Percentiles rank a stretch among this genome's conserved stretches.
phyloP scores from a whole-genome alignment of 2,329 filamentous ascomycete genomes.

The Hypoxylon sp. region DNA sequence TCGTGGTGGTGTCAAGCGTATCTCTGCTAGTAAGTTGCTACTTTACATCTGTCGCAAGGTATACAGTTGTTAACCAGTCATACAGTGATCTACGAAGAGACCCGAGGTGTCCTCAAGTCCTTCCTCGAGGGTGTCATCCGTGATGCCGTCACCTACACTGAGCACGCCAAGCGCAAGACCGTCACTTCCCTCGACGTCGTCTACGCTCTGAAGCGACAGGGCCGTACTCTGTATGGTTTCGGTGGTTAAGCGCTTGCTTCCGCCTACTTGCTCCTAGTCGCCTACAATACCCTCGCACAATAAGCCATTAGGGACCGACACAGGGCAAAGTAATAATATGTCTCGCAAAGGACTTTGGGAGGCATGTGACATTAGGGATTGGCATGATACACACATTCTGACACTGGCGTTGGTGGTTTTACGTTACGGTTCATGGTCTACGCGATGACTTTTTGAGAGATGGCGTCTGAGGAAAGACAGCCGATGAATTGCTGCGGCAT shows the following conservation, averaged over 20 bases:
- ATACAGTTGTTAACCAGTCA: constrained; percentile 55
- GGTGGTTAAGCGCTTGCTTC: constrained; percentile 66
- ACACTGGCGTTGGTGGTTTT: constrained; percentile 54
- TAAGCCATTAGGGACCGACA: constrained; percentile 4
- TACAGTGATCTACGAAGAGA: constrained; percentile 65
- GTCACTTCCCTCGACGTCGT: constrained; percentile 76
- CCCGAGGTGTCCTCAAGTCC: constrained; percentile 85
- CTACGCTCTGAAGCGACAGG: constrained; percentile 75
- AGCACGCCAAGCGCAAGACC: constrained; percentile 86
- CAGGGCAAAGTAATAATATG: constrained; percentile 9
- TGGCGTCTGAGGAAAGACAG: constrained; percentile 45
- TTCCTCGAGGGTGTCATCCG: constrained; percentile 87
- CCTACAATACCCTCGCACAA: constrained; percentile 14
- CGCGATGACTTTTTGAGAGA: constrained; percentile 49
- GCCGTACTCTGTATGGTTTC: constrained; percentile 78
- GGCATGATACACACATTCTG: constrained; percentile 55
- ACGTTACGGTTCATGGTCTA: constrained; percentile 49
- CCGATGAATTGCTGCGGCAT: constrained; percentile 45
- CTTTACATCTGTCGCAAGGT: constrained; percentile 64
- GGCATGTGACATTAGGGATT: constrained; percentile 44
- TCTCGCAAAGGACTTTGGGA: constrained; percentile 17
- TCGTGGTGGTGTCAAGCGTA: constrained; percentile 99
- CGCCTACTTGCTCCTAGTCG: constrained; percentile 23
- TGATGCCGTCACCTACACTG: constrained; percentile 85
- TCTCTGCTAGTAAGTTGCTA: constrained; percentile 86